These are phyloP conservation scores for Straminergon stramineum DNA, from an alignment of 225 moss, liverwort and hornwort genomes.

Conservation along the genomic window DNA sequence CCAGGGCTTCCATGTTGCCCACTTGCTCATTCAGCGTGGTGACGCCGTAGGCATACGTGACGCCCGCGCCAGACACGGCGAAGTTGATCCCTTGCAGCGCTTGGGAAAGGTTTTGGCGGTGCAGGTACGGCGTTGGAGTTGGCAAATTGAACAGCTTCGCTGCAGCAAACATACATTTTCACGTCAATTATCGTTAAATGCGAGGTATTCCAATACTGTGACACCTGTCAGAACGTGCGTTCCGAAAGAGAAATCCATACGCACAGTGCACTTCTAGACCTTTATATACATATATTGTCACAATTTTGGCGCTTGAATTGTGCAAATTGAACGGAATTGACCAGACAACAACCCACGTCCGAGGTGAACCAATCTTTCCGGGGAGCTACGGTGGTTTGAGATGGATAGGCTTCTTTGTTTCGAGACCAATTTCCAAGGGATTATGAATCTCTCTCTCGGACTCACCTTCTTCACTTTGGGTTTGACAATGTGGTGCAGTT, in stretches of 20 bases:
- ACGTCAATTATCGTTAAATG: background rate
- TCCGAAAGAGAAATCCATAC: background rate
- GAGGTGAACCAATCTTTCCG: background rate
- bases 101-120: background rate
- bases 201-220: background rate
- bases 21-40: background rate
- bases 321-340: background rate
- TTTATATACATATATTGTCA: no score
- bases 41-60: background rate
- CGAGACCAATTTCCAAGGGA: background rate
- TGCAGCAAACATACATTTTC: background rate
- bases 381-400: background rate
- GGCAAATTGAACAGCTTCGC: background rate
- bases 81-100: constrained; percentile 8
- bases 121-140: background rate
- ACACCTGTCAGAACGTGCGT: background rate
- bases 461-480: background rate
- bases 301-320: background rate
- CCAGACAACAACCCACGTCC: background rate
- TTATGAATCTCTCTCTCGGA: background rate
- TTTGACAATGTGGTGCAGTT: background rate
- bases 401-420: background rate
- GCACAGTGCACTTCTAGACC: background rate
- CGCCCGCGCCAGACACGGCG: background rate
- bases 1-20: background rate